Evolutionary conservation across 768 basidiomycete genomes (phyloP), one percentile per base, ranked within the genome.

Genomic region (Termitomyces sp.): DNA sequence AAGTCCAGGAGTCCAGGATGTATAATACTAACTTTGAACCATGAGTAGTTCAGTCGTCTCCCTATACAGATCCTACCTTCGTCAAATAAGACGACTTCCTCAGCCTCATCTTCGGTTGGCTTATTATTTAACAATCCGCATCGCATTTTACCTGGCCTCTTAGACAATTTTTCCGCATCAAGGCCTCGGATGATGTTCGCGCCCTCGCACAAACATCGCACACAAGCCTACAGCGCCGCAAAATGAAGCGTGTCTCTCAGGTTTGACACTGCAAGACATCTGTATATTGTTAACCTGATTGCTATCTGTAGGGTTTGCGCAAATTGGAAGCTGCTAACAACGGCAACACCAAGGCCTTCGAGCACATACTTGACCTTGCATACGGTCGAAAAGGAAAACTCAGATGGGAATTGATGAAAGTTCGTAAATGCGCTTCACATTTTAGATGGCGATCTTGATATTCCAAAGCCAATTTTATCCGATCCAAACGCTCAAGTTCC

Each of bases 301-400:
- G 47, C 5, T 45, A 50, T 43, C 45, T 38, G 7, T 61, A 92
- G 90, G 81, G 78, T 51, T 66, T 85, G 60, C 73, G 71, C 49
- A 79, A 70, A 56, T 67, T 92, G 18, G 70, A 76, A 64, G 73
- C 69, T 46, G 88, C 88, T 10, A 87, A 84, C 63, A 60, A 63
- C 3, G 81, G 85, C 3, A 65, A 78, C 38, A 62, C 63, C 48
- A 67, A 73, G 55, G 80, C 83, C 33, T 86, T 89, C 63, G 72
- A 74, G 30, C 76, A 79, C 61, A 64, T 91, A 30, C 72, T 93
- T 18, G 80, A 86, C 61, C 63, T 85, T 30, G 90, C 90, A 28
- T 93, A 91, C 69, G 90, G 90, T 32, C 77, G 90, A 58, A 83
- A 81, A 62, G 90, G 90, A 24, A 86, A 80, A 65, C 69, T 93